Evolutionary conservation across 2,329 filamentous ascomycete genomes (phyloP).

Genomic region (Pseudodiploospora longispora): DNA sequence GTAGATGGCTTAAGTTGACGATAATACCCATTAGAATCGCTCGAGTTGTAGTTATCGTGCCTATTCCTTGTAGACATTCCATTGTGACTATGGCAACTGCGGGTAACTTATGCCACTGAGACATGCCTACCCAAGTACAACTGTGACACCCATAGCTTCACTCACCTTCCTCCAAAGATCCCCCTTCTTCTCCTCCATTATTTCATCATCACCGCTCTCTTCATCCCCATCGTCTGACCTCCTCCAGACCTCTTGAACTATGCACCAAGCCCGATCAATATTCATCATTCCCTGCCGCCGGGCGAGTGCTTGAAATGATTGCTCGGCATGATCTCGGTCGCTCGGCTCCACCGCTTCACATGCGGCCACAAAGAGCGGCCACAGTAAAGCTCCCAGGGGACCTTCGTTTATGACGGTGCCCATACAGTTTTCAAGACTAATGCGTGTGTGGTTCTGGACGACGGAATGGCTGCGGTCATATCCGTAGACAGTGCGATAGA

Average conservation of each 20-base stretch:
- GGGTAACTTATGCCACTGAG: neutral
- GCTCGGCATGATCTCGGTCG: slow-evolving; percentile 44
- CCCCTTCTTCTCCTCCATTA: slow-evolving; percentile 8
- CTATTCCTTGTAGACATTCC: no score
- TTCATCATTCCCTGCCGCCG: slow-evolving; percentile 57
- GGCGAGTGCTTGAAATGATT: slow-evolving; percentile 45
- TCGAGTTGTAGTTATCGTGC: no score
- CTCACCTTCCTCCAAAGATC: slow-evolving; percentile 52
- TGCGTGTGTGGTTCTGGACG: slow-evolving; percentile 46
- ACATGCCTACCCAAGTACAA: slow-evolving; percentile 46
- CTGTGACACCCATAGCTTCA: slow-evolving; percentile 48
- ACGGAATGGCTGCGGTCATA: slow-evolving; percentile 36
- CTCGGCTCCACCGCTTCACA: slow-evolving; percentile 45
- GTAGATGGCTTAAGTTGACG: no score
- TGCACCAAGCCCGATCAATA: slow-evolving; percentile 51
- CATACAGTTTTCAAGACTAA: slow-evolving; percentile 45
- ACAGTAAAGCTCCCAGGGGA: slow-evolving; percentile 56
- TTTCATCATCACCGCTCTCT: slow-evolving; percentile 9
- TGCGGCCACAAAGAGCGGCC: slow-evolving; percentile 56
- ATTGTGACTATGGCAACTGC: no score
- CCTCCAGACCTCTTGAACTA: slow-evolving; percentile 55
- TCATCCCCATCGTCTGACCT: slow-evolving; percentile 34
- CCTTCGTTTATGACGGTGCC: slow-evolving; percentile 47
- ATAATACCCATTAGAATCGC: no score
- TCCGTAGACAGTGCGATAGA: slow-evolving; percentile 47